A percentile compares a stretch with the other conserved stretches of the same genome.
phyloP scores from a whole-genome alignment of 768 basidiomycete species.

The Suillus fuscotomentosus region DNA sequence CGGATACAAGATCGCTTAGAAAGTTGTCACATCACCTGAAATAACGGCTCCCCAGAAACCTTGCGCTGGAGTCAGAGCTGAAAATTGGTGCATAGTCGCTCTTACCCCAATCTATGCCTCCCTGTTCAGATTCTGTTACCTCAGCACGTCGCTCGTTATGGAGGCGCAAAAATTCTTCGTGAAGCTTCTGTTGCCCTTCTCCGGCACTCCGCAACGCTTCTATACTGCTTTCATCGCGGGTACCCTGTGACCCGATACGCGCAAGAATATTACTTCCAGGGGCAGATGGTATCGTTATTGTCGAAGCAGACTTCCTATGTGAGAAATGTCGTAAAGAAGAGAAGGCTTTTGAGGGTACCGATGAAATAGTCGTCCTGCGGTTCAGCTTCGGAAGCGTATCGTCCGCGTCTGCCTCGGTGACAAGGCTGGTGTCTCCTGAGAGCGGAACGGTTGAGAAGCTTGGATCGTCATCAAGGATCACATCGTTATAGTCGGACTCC shows the following conservation, averaged over 20 bases:
- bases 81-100: slow-evolving; percentile 11
- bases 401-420: slow-evolving; percentile 16
- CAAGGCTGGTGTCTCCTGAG: slow-evolving; percentile 10
- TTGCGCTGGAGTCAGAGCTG: slow-evolving; percentile 27
- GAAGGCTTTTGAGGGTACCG: slow-evolving; percentile 17
- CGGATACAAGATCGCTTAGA: slow-evolving; percentile 1
- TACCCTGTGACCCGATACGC: slow-evolving; percentile 48
- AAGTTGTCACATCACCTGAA: slow-evolving; percentile 51
- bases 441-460: slow-evolving; percentile 54
- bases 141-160: slow-evolving; percentile 53
- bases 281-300: slow-evolving; percentile 45
- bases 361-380: slow-evolving; percentile 31
- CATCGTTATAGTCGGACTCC: slow-evolving; percentile 65
- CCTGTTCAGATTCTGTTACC: slow-evolving; percentile 37
- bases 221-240: slow-evolving; percentile 37
- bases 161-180: slow-evolving; percentile 71
- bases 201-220: slow-evolving; percentile 46
- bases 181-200: slow-evolving; percentile 69
- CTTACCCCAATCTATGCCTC: slow-evolving; percentile 76
- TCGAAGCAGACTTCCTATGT: slow-evolving; percentile 66
- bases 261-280: slow-evolving; percentile 49
- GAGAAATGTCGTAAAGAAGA: slow-evolving; percentile 26
- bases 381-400: slow-evolving; percentile 20
- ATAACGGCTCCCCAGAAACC: slow-evolving; percentile 97
- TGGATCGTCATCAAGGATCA: slow-evolving; percentile 42